These are phyloP conservation scores for Elongisporangium prolatum DNA, from an alignment of 352 stramenopile species.

Conservation along the genomic window DNA sequence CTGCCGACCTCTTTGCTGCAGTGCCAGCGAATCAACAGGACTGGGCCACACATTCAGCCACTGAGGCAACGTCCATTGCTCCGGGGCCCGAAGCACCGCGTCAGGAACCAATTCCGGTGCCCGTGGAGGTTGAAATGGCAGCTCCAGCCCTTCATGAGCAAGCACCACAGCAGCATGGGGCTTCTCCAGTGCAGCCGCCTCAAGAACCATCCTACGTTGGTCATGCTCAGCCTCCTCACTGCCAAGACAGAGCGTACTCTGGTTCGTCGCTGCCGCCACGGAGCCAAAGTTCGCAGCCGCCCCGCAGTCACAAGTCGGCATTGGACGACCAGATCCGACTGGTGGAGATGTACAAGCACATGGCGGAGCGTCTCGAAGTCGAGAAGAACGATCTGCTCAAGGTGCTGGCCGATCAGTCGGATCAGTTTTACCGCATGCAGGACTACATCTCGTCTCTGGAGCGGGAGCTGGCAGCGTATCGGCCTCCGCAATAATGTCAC, in stretches of 20 bases:
- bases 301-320: slow-evolving; percentile 22
- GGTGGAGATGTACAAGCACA: slow-evolving; percentile 84
- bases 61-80: neutral
- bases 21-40: neutral
- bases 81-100: neutral
- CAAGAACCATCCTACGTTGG: neutral
- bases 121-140: neutral
- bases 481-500: slow-evolving; percentile 3
- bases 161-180: neutral
- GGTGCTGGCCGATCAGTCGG: slow-evolving; percentile 55
- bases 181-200: neutral
- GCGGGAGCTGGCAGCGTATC: slow-evolving; percentile 40
- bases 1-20: neutral
- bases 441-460: slow-evolving; percentile 72
- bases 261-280: neutral
- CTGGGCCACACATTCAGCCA: neutral
- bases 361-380: slow-evolving; percentile 60
- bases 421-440: slow-evolving; percentile 76
- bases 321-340: slow-evolving; percentile 57
- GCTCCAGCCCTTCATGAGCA: neutral
- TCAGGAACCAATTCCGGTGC: neutral
- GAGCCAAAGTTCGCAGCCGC: slow-evolving; percentile 1
- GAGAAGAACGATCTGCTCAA: slow-evolving; percentile 77
- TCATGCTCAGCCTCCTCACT: neutral
- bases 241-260: neutral